Conservation (phyloP, 495 filamentous ascomycete species). For the Wilcoxina mikolae region DNA sequence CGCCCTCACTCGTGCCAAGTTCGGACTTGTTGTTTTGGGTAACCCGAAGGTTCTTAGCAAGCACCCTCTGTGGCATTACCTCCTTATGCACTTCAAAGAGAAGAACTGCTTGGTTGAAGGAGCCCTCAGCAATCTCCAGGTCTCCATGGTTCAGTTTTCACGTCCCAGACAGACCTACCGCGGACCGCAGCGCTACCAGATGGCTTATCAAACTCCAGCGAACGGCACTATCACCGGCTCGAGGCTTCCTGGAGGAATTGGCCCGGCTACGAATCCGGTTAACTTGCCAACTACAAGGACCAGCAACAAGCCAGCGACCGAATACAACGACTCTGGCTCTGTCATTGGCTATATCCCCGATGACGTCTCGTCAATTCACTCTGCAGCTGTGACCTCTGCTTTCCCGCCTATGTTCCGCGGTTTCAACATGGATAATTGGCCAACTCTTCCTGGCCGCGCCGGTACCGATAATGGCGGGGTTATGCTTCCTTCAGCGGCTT, state of each 20-base stretch:
- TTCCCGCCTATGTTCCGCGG: conserved; percentile 93
- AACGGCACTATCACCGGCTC: conserved; percentile 31
- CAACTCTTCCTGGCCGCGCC: conserved; percentile 53
- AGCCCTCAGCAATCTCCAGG: conserved; percentile 88
- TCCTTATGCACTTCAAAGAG: conserved; percentile 95
- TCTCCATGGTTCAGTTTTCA: conserved; percentile 88
- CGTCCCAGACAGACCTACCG: conserved; percentile 84
- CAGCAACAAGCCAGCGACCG: conserved; percentile 36
- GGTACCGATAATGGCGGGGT: conserved; percentile 41
- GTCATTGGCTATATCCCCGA: conserved; percentile 90
- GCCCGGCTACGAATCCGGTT: conserved; percentile 21
- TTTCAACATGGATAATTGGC: conserved; percentile 80
- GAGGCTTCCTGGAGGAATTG: conserved; percentile 27
- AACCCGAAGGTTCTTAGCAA: conserved; percentile 97
- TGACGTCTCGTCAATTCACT: conserved; percentile 91
- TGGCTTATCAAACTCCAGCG: conserved; percentile 58
- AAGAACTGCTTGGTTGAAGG: conserved; percentile 91
- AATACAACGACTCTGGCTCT: conserved; percentile 73
- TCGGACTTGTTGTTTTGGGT: conserved; percentile 85
- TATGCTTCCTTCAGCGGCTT: conserved; percentile 20
- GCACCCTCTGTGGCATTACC: conserved; percentile 94
- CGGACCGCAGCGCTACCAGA: conserved; percentile 74
- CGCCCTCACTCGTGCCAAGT: conserved; percentile 94
- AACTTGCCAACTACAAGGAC: conserved; percentile 30
- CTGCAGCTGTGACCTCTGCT: conserved; percentile 64